phyloP scores from a whole-genome alignment of 2,329 filamentous ascomycete genomes.

The Albophoma yamanashiensis region DNA sequence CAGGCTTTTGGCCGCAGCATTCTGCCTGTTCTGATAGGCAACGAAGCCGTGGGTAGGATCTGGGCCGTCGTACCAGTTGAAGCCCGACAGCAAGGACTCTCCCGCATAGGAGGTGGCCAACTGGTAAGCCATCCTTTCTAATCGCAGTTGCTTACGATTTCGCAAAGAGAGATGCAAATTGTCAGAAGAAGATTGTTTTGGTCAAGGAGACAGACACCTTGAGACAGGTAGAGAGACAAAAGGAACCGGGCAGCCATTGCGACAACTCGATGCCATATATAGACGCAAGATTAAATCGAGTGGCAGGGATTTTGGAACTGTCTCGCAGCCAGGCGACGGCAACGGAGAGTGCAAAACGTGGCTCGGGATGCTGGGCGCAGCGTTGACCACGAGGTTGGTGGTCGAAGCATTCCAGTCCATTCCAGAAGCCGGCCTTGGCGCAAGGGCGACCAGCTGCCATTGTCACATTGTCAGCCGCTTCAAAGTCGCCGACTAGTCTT shows the following conservation, averaged over 20 bases:
- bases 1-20: conserved; percentile 27
- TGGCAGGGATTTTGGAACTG: neutral
- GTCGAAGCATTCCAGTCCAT: neutral
- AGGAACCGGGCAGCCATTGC: neutral
- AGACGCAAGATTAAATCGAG: neutral
- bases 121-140: conserved; percentile 25
- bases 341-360: neutral
- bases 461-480: neutral
- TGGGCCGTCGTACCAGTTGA: conserved; percentile 35
- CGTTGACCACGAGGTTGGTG: neutral
- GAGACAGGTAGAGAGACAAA: neutral
- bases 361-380: neutral
- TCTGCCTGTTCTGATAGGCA: conserved; percentile 36
- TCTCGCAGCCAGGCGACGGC: neutral
- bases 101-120: conserved; percentile 31
- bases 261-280: neutral
- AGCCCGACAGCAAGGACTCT: conserved; percentile 32
- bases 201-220: neutral
- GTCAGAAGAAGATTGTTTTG: neutral
- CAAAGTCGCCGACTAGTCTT: neutral
- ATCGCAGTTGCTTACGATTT: conserved; percentile 1
- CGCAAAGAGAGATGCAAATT: neutral
- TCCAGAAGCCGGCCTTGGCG: neutral
- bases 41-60: conserved; percentile 63
- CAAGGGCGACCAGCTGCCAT: neutral